A percentile compares a stretch with the other conserved stretches of the same genome.
Conservation (phyloP, 1,139 yeast species). For the Kurtzmaniella quercitrusa region DNA sequence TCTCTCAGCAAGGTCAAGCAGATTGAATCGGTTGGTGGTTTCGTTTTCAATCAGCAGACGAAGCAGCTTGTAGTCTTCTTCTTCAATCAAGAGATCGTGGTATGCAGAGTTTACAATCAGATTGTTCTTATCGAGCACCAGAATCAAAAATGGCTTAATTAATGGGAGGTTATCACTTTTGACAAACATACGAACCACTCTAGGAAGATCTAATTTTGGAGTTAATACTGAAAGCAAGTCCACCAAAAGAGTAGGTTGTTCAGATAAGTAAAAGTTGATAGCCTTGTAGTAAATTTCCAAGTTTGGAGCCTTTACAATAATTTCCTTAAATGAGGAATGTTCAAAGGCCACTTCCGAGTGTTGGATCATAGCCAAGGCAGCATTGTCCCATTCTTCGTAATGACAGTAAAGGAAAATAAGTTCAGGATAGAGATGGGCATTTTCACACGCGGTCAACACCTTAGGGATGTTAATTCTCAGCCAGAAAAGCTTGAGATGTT, state of each 20-base stretch:
- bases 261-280: conserved; percentile 85
- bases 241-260: conserved; percentile 86
- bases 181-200: conserved; percentile 92
- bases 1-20: conserved; percentile 86
- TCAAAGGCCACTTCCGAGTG: conserved; percentile 91
- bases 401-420: conserved; percentile 94
- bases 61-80: conserved; percentile 89
- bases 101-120: conserved; percentile 92
- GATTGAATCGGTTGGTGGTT: conserved; percentile 85
- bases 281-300: conserved; percentile 97
- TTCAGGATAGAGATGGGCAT: conserved; percentile 95
- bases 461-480: conserved; percentile 97
- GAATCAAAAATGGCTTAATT: conserved; percentile 90
- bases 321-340: conserved; percentile 89
- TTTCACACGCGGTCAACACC: conserved; percentile 90
- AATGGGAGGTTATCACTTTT: conserved; percentile 94
- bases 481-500: conserved; percentile 96
- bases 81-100: conserved; percentile 93
- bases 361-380: conserved; percentile 96
- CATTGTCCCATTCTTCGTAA: conserved; percentile 99
- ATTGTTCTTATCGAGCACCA: conserved; percentile 86
- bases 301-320: conserved; percentile 91
- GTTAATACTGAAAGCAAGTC: conserved; percentile 81
- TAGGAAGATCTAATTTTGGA: conserved; percentile 91
- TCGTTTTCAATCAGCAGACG: conserved; percentile 76